These are phyloP conservation scores for Xerophyta viscosa DNA, from an alignment of 106 monocot genomes.

Conservation along the genomic window DNA sequence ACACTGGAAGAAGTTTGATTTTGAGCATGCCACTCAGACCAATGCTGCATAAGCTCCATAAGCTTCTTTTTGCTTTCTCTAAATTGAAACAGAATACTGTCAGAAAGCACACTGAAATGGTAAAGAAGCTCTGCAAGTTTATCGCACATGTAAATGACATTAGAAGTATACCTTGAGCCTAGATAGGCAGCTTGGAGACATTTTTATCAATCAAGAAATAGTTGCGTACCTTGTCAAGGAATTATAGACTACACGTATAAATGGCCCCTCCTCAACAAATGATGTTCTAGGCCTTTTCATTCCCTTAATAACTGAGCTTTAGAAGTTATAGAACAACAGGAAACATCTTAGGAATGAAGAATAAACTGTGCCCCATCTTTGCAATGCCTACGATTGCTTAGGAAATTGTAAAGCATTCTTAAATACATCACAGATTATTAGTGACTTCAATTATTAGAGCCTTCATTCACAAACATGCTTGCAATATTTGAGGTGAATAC, in stretches of 20 bases:
- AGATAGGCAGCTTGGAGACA: background rate
- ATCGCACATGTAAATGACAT: background rate
- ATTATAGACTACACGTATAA: conserved; percentile 63
- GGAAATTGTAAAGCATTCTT: too few species aligned
- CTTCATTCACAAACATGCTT: too few species aligned
- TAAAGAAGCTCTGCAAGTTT: background rate
- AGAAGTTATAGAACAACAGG: conserved; percentile 36
- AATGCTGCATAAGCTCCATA: conserved; percentile 76
- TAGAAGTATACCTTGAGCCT: too few species aligned
- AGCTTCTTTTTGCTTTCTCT: conserved; percentile 93
- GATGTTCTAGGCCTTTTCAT: conserved; percentile 67
- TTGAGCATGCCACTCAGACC: conserved; percentile 78
- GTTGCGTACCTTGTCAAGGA: conserved; percentile 64
- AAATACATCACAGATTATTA: too few species aligned
- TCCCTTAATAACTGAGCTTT: conserved; percentile 34
- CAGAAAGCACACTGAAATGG: background rate
- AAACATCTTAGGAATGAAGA: background rate
- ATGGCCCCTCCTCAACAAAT: conserved; percentile 58
- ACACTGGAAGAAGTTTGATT: conserved; percentile 28
- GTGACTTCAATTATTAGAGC: too few species aligned
- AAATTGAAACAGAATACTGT: background rate
- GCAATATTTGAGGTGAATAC: too few species aligned
- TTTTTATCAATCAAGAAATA: background rate
- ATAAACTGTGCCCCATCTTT: too few species aligned
- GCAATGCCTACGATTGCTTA: too few species aligned